phyloP scores from a whole-genome alignment of 2,329 filamentous ascomycete genomes.

The Raffaelea arxii region DNA sequence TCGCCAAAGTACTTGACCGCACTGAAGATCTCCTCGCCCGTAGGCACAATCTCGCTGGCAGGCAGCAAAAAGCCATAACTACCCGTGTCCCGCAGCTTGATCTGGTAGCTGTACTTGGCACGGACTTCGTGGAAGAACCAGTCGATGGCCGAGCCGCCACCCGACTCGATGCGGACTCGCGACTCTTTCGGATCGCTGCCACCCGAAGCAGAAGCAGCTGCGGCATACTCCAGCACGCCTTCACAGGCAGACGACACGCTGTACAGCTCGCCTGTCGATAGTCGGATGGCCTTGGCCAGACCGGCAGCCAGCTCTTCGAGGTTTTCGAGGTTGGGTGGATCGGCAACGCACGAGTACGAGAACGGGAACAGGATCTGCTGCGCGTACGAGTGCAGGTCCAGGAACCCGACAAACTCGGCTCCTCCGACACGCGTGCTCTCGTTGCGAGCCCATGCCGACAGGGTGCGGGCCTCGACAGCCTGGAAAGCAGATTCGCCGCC shows the following conservation, averaged over 20 bases:
- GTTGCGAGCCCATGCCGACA: slow-evolving; percentile 77
- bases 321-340: slow-evolving; percentile 82
- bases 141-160: slow-evolving; percentile 80
- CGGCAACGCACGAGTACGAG: slow-evolving; percentile 67
- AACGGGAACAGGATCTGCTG: slow-evolving; percentile 93
- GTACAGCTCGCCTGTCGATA: slow-evolving; percentile 67
- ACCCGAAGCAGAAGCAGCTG: slow-evolving; percentile 52
- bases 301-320: slow-evolving; percentile 83
- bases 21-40: slow-evolving; percentile 77
- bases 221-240: slow-evolving; percentile 46
- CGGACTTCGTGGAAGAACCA: slow-evolving; percentile 88
- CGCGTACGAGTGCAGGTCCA: slow-evolving; percentile 91
- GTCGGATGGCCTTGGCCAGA: slow-evolving; percentile 77
- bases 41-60: slow-evolving; percentile 76
- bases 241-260: slow-evolving; percentile 79
- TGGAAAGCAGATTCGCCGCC: slow-evolving; percentile 77
- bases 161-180: slow-evolving; percentile 50
- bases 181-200: slow-evolving; percentile 56
- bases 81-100: slow-evolving; percentile 87
- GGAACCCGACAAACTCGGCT: slow-evolving; percentile 68
- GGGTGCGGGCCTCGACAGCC: slow-evolving; percentile 62
- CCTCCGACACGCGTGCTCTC: slow-evolving; percentile 62
- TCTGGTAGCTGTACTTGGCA: slow-evolving; percentile 81
- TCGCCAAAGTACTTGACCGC: slow-evolving; percentile 77
- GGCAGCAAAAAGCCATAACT: slow-evolving; percentile 91